These are phyloP conservation scores for Solanum peruvianum DNA, from an alignment of 257 asterid species.

Conservation along the genomic window DNA sequence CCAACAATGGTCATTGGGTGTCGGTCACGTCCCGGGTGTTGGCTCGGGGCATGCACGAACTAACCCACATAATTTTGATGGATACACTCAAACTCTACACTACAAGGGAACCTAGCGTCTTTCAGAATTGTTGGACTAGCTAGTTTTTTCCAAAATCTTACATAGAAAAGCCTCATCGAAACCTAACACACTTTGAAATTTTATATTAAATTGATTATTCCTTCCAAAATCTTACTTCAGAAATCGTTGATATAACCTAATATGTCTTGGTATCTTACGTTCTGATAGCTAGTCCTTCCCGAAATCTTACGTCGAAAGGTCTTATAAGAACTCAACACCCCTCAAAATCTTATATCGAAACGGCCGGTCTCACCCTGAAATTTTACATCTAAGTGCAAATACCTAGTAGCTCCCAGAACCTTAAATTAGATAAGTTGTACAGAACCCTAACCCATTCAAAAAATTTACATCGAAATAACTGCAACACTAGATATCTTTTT, in stretches of 20 bases:
- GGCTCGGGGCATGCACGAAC: too few relatives aligned
- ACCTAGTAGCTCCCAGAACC: too few relatives aligned
- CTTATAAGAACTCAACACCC: not conserved
- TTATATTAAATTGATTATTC: too few relatives aligned
- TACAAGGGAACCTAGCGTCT: not conserved
- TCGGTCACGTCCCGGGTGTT: too few relatives aligned
- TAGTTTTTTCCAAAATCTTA: too few relatives aligned
- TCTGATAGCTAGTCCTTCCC: not conserved
- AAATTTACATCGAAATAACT: not conserved
- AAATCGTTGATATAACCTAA: not conserved
- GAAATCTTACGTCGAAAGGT: not conserved
- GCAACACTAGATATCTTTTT: not conserved
- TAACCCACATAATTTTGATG: not conserved
- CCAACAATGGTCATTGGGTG: too few relatives aligned
- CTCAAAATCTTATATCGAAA: not conserved
- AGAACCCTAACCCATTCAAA: too few relatives aligned
- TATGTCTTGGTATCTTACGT: not conserved
- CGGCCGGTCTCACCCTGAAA: not conserved
- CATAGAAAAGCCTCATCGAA: not conserved
- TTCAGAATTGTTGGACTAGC: not conserved
- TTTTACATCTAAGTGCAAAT: too few relatives aligned
- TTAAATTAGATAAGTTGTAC: too few relatives aligned
- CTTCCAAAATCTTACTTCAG: not conserved
- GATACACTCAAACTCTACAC: not conserved
- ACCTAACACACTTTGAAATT: not conserved